Percentiles rank a stretch among this genome's conserved stretches.
Evolutionary conservation across 2,329 filamentous ascomycete genomes (phyloP).

Genomic region (Hymenoscyphus fructigenus): DNA sequence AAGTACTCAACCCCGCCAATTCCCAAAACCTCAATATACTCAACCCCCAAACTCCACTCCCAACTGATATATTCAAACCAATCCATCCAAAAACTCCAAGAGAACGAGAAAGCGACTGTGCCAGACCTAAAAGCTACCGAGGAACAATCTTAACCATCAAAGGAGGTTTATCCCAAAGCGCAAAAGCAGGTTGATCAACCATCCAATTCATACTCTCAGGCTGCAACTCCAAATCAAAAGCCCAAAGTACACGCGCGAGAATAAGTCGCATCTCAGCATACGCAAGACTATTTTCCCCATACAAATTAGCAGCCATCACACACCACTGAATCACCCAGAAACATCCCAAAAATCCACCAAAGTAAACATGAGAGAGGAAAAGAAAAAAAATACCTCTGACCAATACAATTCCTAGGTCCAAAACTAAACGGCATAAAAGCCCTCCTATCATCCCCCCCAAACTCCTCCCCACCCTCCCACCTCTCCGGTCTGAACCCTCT

Average conservation of each 20-base stretch:
- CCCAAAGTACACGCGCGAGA: slow-evolving; percentile 14
- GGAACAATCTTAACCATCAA: slow-evolving; percentile 1
- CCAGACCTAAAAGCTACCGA: not conserved
- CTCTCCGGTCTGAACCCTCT: slow-evolving; percentile 23
- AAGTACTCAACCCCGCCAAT: no score
- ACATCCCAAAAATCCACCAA: not conserved
- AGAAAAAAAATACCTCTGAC: slow-evolving; percentile 2
- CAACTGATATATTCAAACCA: no score
- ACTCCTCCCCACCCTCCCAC: slow-evolving; percentile 33
- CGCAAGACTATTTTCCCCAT: slow-evolving; percentile 19
- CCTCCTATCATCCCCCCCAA: slow-evolving; percentile 5
- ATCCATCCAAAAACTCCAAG: not conserved
- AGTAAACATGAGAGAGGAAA: no score
- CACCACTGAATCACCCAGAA: not conserved
- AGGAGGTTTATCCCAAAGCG: not conserved
- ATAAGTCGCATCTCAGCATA: slow-evolving; percentile 20
- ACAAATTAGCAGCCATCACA: not conserved
- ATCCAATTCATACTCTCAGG: slow-evolving; percentile 2
- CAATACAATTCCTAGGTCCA: slow-evolving; percentile 16
- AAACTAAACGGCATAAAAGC: slow-evolving; percentile 12
- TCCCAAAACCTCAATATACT: no score
- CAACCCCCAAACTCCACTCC: no score
- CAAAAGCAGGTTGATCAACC: not conserved
- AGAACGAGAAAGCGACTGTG: not conserved
- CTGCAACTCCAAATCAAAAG: slow-evolving; percentile 16